These are phyloP conservation scores for Ganoderma meredithae DNA, from an alignment of 1,284 basidiomycete genomes.

Conservation along the genomic window DNA sequence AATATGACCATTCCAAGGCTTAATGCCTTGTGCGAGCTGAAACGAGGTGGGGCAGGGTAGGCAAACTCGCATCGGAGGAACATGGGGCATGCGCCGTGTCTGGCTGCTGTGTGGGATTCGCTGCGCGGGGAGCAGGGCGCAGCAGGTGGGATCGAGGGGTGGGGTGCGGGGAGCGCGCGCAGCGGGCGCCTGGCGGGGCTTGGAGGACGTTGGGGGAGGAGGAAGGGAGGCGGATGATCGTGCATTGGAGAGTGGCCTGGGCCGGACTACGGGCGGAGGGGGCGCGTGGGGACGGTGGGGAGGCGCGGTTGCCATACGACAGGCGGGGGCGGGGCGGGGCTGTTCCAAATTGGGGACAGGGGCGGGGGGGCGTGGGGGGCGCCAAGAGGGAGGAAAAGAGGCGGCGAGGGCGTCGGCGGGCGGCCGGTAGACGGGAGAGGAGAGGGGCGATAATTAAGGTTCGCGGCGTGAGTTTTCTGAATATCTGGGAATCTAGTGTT, in stretches of 20 bases:
- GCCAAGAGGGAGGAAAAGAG: not conserved
- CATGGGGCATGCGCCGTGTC: conserved; percentile 4
- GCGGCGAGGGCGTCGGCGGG: conserved; percentile 21
- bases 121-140: not conserved
- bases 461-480: conserved; percentile 19
- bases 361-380: not conserved
- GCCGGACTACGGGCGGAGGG: not conserved
- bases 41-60: not conserved
- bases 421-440: conserved; percentile 29
- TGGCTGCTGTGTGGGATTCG: not conserved
- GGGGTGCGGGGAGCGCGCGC: conserved; percentile 5
- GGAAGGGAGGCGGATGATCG: not conserved
- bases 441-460: conserved; percentile 25
- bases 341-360: not conserved
- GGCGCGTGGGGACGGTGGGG: not conserved
- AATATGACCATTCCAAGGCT: conserved; percentile 33
- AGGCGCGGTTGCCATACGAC: not conserved
- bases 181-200: not conserved
- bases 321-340: not conserved
- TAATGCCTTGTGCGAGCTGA: conserved; percentile 19
- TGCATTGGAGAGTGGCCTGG: not conserved
- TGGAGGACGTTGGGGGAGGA: not conserved
- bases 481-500: conserved; percentile 26
- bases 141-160: not conserved
- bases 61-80: not conserved